Percentiles rank a stretch among this genome's conserved stretches.
Conservation (phyloP, 2,329 filamentous ascomycete genomes). For the Pyrenophora seminiperda region DNA sequence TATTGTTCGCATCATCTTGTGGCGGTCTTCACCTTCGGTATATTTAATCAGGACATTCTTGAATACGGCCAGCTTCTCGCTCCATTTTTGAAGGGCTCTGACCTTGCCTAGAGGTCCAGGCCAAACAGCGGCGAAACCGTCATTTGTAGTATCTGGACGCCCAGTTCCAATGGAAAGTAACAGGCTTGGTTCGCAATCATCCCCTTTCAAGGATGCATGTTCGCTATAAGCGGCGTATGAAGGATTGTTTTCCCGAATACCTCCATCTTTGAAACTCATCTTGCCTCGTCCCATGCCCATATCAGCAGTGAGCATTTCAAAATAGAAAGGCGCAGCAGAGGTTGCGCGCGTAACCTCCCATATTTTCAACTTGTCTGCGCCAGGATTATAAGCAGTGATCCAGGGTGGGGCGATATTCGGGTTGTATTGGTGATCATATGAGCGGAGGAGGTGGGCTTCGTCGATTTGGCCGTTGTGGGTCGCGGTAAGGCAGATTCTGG, state of each 20-base stretch:
- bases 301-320: constrained; percentile 55
- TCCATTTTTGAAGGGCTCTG: constrained; percentile 50
- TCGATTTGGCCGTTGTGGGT: constrained; percentile 55
- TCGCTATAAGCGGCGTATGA: constrained; percentile 55
- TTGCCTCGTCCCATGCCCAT: constrained; percentile 35
- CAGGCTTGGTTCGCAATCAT: constrained; percentile 51
- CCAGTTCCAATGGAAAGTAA: constrained; percentile 56
- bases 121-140: constrained; percentile 55
- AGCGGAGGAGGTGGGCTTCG: constrained; percentile 56
- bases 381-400: constrained; percentile 56
- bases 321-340: constrained; percentile 59
- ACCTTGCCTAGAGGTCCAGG: constrained; percentile 53
- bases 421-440: constrained; percentile 55
- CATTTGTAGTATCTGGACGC: constrained; percentile 50
- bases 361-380: constrained; percentile 54
- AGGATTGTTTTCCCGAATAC: constrained; percentile 58
- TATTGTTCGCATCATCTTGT: constrained; percentile 54
- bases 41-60: constrained; percentile 59
- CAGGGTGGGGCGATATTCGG: constrained; percentile 50
- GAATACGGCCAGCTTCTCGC: constrained; percentile 57
- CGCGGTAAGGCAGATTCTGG: constrained; percentile 54
- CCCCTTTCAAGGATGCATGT: constrained; percentile 54
- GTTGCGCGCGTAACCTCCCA: constrained; percentile 60
- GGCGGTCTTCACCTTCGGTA: constrained; percentile 56
- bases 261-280: constrained; percentile 57